Evolutionary conservation across 345 rosid species (phyloP), one percentile per base, ranked within the genome.

Genomic region (Capsella bursapastoris): DNA sequence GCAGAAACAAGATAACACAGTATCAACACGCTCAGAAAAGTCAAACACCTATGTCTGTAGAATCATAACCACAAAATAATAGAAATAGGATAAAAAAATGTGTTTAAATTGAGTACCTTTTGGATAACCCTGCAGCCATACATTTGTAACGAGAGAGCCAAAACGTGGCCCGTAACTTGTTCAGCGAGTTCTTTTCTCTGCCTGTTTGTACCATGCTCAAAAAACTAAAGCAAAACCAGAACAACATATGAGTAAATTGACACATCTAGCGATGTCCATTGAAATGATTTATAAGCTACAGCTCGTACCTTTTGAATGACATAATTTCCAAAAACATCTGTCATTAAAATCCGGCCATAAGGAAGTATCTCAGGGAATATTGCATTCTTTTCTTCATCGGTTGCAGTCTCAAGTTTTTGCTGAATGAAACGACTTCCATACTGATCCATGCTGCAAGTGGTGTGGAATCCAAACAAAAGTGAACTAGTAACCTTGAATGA

Each of bases 51-150:
- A 35, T 62, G 13, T 68, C 57, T 22, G 28, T n/a, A 74, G 28
- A 8, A 62, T 43, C 43, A n/a, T 51, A 12, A 29, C 34, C 52
- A 61, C 25, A 40, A 9, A n/a, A 71, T 49, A 37, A 31, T 18
- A 11, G 37, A 62, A 41, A 18, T 59, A 57, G 41, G 32, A 38
- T 50, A 14, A 71, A 22, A 45, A 51, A 32, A 34, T 34, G 70
- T 28, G 27, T 32, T 43, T 51, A 59, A 16, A 76, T 12, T 58
- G 81, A 64, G 38, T 50, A 95, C 99, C 97, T 92, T 95, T 76
- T 95, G 99, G 79, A 90, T 95, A 76, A 95, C 99, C 85, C 99
- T 80, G 89, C 99, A 95, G 44, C 99, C 97, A 77, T 95, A 95
- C 99, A 95, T 95, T 82, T 95, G 99, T 71, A 95, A 86, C 55